Conservation (phyloP, 179 eudicot genomes). For the Gypsophila paniculata region DNA sequence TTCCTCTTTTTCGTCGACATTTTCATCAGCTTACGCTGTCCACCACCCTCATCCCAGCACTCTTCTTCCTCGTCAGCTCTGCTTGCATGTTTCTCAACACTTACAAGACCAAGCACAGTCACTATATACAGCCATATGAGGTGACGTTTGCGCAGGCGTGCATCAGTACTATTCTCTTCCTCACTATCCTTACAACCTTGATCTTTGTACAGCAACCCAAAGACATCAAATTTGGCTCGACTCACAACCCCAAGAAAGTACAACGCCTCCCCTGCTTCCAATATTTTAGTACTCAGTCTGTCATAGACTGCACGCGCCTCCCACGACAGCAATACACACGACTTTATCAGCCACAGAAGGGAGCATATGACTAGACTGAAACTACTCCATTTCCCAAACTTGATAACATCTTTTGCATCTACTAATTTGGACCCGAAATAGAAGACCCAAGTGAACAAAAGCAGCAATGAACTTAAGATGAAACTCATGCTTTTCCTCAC, state of each 20-base stretch:
- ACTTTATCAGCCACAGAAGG: constrained; percentile 22
- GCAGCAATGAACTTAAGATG: not conserved
- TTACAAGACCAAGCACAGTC: not conserved
- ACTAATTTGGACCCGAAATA: constrained; percentile 9
- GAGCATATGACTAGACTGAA: constrained; percentile 15
- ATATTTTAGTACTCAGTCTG: not conserved
- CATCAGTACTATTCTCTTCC: not conserved
- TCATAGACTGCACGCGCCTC: constrained; percentile 12
- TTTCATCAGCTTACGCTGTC: not conserved
- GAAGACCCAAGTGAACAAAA: constrained; percentile 17
- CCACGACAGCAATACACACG: constrained; percentile 2
- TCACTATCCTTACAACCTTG: not conserved
- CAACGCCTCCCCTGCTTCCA: not conserved
- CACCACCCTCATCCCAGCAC: not conserved
- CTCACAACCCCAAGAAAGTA: constrained; percentile 18
- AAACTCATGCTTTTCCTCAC: constrained; percentile 3
- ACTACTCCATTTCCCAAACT: constrained; percentile 10
- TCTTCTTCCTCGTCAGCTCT: not conserved
- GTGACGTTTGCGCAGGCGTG: not conserved
- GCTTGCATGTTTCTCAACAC: constrained; percentile 4
- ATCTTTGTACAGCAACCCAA: not conserved
- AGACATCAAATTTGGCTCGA: not conserved
- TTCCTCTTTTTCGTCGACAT: not conserved
- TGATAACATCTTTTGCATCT: not conserved
- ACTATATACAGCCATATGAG: not conserved